Conservation (phyloP, 441 rosid genomes). For the Populus hybrid region DNA sequence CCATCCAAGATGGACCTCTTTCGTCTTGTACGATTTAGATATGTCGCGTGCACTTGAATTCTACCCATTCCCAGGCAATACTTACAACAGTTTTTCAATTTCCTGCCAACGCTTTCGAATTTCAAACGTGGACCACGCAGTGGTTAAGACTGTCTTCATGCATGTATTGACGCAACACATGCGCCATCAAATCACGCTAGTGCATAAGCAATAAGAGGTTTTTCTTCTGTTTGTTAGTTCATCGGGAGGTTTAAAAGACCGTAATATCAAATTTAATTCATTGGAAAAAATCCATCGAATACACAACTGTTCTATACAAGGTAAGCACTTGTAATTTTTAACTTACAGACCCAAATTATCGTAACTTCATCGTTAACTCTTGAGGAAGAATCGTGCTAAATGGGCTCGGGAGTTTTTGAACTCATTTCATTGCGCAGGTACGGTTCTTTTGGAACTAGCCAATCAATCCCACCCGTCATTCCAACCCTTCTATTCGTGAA, state of each 20-base stretch:
- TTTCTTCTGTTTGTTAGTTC: neutral
- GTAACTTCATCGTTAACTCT: no score
- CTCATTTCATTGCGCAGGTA: neutral
- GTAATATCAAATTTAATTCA: no score
- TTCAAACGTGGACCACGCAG: neutral
- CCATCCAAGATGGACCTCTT: neutral
- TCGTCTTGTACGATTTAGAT: neutral
- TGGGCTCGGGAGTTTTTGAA: no score
- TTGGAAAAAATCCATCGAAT: no score
- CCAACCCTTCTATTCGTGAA: neutral
- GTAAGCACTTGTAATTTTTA: no score
- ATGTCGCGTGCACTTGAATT: neutral
- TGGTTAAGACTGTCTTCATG: neutral
- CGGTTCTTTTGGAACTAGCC: neutral
- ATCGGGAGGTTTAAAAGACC: no score
- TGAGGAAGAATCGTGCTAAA: no score
- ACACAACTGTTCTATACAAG: no score
- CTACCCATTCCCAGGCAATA: neutral
- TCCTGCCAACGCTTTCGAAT: neutral
- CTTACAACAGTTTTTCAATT: neutral
- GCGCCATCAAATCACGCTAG: neutral
- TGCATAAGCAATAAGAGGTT: neutral
- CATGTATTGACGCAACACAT: neutral
- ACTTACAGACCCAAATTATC: no score
- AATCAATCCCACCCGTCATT: neutral